These are phyloP conservation scores for Tricholoma sp. DNA, from an alignment of 768 basidiomycete species.

Conservation along the genomic window DNA sequence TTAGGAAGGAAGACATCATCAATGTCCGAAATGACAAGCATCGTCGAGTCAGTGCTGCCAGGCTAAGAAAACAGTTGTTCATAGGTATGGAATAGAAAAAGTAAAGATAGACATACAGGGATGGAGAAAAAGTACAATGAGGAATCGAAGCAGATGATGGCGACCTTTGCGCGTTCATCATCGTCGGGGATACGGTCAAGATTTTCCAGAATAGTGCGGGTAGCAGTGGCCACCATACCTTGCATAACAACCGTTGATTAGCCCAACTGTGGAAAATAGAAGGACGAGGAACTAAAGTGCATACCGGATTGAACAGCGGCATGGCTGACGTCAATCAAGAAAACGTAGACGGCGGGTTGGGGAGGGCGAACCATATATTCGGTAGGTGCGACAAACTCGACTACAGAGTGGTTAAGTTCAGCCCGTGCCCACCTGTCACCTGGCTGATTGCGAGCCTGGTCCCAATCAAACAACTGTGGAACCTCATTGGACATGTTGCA, in stretches of 20 bases:
- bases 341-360: conserved; percentile 94
- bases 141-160: conserved; percentile 87
- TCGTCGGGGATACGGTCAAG: conserved; percentile 95
- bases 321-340: conserved; percentile 96
- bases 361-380: conserved; percentile 99
- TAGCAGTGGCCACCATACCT: conserved; percentile 99
- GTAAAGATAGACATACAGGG: conserved; percentile 45
- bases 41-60: conserved; percentile 72
- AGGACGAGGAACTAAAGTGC: conserved; percentile 8
- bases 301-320: conserved; percentile 83
- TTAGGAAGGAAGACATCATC: conserved; percentile 98
- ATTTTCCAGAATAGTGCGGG: conserved; percentile 92
- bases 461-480: conserved; percentile 98
- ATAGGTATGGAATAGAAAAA: background rate
- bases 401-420: conserved; percentile 90
- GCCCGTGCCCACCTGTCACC: conserved; percentile 93
- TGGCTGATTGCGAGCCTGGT: conserved; percentile 87
- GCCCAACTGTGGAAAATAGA: too few species aligned
- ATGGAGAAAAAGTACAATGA: conserved; percentile 97
- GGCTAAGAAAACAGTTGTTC: conserved; percentile 34
- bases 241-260: background rate
- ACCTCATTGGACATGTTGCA: conserved; percentile 98
- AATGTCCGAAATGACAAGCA: conserved; percentile 96
- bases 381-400: conserved; percentile 96
- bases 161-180: conserved; percentile 87